Evolutionary conservation across 257 asterid genomes (phyloP).

Genomic region (Solanum acaule): DNA sequence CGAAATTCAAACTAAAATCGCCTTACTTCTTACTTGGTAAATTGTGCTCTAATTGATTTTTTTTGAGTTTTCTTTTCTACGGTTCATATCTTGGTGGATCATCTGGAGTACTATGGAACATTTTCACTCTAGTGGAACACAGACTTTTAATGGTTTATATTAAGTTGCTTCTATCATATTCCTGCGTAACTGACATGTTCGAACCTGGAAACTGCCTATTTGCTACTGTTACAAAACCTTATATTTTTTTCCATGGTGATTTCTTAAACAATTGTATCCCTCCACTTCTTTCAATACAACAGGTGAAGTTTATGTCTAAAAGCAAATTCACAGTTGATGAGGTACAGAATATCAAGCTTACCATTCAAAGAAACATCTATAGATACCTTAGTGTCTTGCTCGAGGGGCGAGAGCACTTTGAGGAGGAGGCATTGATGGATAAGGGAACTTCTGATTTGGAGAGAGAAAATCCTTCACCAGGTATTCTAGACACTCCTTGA

Average conservation of each 20-base stretch:
- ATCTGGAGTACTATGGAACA: neutral
- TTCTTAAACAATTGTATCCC: neutral
- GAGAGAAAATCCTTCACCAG: conserved; percentile 23
- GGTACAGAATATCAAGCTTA: conserved; percentile 41
- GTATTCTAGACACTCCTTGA: conserved; percentile 7
- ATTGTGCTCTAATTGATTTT: neutral
- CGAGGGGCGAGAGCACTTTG: conserved; percentile 56
- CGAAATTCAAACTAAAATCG: neutral
- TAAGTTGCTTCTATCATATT: neutral
- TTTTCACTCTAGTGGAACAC: neutral
- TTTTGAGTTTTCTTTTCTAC: neutral
- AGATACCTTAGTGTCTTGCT: conserved; percentile 46
- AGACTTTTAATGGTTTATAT: neutral
- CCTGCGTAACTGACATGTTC: neutral
- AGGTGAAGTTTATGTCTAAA: conserved; percentile 49
- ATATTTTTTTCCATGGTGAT: neutral
- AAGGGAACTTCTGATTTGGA: conserved; percentile 5
- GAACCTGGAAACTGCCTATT: neutral
- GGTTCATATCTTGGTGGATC: neutral
- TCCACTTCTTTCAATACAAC: conserved; percentile 8
- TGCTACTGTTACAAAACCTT: neutral
- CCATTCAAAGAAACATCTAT: conserved; percentile 40
- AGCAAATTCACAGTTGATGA: conserved; percentile 43
- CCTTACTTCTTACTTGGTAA: neutral
- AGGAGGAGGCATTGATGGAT: conserved; percentile 33